Evolutionary conservation across 2,329 filamentous ascomycete species (phyloP).

Genomic region (Fusarium solani-melongenae): DNA sequence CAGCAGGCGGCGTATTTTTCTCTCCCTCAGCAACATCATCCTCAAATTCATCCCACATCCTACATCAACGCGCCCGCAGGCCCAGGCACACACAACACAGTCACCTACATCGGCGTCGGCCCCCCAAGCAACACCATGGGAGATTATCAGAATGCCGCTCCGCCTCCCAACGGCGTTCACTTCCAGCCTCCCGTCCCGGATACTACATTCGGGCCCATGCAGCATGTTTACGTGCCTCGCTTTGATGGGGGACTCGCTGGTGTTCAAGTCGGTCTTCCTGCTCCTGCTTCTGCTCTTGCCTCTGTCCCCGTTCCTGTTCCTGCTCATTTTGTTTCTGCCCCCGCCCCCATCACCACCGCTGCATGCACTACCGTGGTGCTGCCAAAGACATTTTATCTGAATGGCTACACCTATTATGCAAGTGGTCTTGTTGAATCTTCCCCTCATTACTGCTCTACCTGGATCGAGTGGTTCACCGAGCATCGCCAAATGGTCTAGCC

Average conservation of each 20-base stretch:
- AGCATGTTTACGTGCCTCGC: slow-evolving; percentile 67
- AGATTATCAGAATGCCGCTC: slow-evolving; percentile 57
- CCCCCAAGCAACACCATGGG: slow-evolving; percentile 47
- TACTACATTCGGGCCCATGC: slow-evolving; percentile 65
- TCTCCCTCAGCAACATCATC: slow-evolving; percentile 9
- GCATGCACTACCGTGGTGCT: slow-evolving; percentile 45
- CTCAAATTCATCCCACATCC: slow-evolving; percentile 24
- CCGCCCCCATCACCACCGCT: slow-evolving; percentile 29
- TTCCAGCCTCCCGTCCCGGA: slow-evolving; percentile 70
- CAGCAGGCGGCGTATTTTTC: slow-evolving; percentile 28
- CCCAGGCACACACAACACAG: slow-evolving; percentile 4
- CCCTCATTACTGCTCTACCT: background rate
- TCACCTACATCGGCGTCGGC: slow-evolving; percentile 45
- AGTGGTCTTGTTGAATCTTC: slow-evolving; percentile 42
- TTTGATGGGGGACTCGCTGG: slow-evolving; percentile 53
- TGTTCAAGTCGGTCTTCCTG: slow-evolving; percentile 49
- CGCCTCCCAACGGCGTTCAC: slow-evolving; percentile 57
- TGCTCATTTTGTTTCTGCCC: slow-evolving; percentile 41
- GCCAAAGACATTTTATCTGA: slow-evolving; percentile 48
- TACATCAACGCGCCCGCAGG: slow-evolving; percentile 21
- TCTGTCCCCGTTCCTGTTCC: slow-evolving; percentile 44
- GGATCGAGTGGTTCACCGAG: slow-evolving; percentile 5
- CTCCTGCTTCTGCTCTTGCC: slow-evolving; percentile 42
- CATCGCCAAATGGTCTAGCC: background rate
- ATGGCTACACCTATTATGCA: slow-evolving; percentile 54